Conservation (phyloP, 1,284 basidiomycete species). For the Sanghuangporus baumii region DNA sequence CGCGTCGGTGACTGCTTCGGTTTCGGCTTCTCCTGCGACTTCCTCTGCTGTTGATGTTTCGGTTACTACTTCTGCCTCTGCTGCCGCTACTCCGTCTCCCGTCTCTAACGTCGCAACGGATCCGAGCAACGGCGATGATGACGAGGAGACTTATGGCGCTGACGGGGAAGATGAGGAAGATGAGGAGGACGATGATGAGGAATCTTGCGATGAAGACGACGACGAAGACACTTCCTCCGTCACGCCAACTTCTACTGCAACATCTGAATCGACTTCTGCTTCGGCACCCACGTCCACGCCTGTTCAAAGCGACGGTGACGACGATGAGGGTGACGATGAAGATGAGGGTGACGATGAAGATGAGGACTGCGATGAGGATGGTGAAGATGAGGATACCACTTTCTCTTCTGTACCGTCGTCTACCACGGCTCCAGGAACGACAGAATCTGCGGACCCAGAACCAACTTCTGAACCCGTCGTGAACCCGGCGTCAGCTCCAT, state of each 20-base stretch:
- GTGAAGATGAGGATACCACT: neutral
- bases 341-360: slow-evolving; percentile 24
- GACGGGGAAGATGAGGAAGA: slow-evolving; percentile 24
- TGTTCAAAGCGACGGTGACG: neutral
- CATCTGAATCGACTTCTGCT: neutral
- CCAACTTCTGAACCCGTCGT: neutral
- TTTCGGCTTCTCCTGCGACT: neutral
- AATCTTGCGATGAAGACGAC: slow-evolving; percentile 25
- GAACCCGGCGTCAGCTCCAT: neutral
- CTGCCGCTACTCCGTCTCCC: neutral
- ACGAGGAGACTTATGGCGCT: slow-evolving; percentile 24
- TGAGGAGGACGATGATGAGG: slow-evolving; percentile 25
- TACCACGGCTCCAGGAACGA: slow-evolving; percentile 19
- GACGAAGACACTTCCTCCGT: slow-evolving; percentile 21
- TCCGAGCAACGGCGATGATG: slow-evolving; percentile 24
- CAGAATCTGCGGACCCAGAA: neutral
- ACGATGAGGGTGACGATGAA: slow-evolving; percentile 24
- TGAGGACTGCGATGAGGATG: slow-evolving; percentile 16
- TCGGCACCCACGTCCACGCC: slow-evolving; percentile 2
- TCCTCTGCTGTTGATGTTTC: slow-evolving; percentile 22
- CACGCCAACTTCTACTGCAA: slow-evolving; percentile 3
- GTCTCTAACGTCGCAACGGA: neutral
- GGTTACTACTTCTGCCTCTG: slow-evolving; percentile 5
- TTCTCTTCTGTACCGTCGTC: slow-evolving; percentile 19
- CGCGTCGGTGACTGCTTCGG: slow-evolving; percentile 19